Conservation (phyloP, 805 yeast species). For the Hanseniaspora opuntiae region DNA sequence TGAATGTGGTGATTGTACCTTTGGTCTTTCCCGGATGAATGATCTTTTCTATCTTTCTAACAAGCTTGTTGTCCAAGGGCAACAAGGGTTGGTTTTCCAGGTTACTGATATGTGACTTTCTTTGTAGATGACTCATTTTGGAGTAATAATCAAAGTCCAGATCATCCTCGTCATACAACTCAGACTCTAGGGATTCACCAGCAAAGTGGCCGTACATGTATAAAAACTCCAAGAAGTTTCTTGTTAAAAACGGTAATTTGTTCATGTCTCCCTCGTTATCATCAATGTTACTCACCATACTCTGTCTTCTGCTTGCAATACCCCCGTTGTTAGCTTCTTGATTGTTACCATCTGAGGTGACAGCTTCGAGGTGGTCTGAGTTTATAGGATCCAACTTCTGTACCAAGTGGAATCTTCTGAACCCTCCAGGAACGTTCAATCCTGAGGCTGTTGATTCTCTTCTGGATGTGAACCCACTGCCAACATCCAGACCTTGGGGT, state of each 20-base stretch:
- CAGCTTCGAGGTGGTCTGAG: neutral
- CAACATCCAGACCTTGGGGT: conserved; percentile 1
- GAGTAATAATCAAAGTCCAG: conserved; percentile 18
- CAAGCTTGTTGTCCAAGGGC: conserved; percentile 8
- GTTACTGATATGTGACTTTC: conserved; percentile 8
- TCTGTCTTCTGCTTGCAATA: neutral
- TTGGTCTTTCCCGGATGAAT: conserved; percentile 20
- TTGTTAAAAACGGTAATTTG: conserved; percentile 41
- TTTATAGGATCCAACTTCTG: conserved; percentile 24
- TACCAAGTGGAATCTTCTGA: conserved; percentile 54
- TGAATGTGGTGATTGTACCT: conserved; percentile 60
- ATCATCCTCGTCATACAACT: conserved; percentile 26
- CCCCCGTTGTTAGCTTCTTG: conserved; percentile 1
- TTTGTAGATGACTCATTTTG: conserved; percentile 17
- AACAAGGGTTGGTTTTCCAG: conserved; percentile 6
- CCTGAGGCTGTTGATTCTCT: conserved; percentile 55
- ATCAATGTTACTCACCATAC: conserved; percentile 14
- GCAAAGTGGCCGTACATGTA: conserved; percentile 78
- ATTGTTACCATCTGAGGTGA: neutral
- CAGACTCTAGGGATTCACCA: conserved; percentile 68
- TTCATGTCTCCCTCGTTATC: conserved; percentile 20
- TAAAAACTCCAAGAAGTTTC: conserved; percentile 63
- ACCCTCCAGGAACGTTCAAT: conserved; percentile 69
- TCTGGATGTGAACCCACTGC: conserved; percentile 24
- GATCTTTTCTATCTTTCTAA: conserved; percentile 16